Conservation (phyloP, 2,329 filamentous ascomycete species). For the Colletotrichum sp. region DNA sequence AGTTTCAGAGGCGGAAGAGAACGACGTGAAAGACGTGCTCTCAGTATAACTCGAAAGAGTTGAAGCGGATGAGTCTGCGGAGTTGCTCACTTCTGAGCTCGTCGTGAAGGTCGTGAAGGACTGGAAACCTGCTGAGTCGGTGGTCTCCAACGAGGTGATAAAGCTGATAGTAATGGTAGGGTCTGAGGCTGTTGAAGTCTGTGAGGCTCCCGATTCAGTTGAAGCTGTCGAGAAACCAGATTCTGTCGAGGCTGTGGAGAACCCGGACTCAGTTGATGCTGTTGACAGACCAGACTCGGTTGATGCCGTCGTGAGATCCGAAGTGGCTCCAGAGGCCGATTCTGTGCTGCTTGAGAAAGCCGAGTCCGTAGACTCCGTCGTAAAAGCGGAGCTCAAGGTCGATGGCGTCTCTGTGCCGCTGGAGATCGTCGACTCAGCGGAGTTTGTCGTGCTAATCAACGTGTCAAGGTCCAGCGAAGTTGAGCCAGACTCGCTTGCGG, state of each 20-base stretch:
- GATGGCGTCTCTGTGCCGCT: background rate
- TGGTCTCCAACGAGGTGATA: background rate
- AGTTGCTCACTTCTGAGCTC: background rate
- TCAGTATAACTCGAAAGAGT: background rate
- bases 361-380: background rate
- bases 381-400: background rate
- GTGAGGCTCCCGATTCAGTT: background rate
- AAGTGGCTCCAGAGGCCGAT: background rate
- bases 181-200: background rate
- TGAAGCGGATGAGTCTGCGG: accelerated
- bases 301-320: background rate
- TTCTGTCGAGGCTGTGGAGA: background rate
- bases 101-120: background rate
- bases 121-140: background rate
- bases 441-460: background rate
- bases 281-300: background rate
- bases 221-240: background rate
- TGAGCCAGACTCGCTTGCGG: background rate
- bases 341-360: background rate
- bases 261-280: background rate
- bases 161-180: background rate
- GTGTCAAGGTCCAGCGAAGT: background rate
- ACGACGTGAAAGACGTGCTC: background rate
- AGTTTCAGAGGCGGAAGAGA: background rate
- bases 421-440: background rate